A percentile compares a stretch with the other conserved stretches of the same genome.
phyloP scores from a whole-genome alignment of 2,329 filamentous ascomycete genomes.

The Paecilomyces variotii region DNA sequence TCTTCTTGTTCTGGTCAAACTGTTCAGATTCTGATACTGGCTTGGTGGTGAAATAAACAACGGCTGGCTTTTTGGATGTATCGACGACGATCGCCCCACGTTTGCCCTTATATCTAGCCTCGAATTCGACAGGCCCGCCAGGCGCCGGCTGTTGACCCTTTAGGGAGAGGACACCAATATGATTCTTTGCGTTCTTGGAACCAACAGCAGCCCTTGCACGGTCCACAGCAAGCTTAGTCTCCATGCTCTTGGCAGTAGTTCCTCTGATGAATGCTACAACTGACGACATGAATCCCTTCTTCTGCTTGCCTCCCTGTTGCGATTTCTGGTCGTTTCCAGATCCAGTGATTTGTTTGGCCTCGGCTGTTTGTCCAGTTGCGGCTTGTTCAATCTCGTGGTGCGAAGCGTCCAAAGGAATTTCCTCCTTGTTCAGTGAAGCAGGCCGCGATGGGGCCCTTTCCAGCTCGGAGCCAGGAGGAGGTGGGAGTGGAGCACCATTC shows the following conservation, averaged over 20 bases:
- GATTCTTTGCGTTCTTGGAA: slow-evolving; percentile 56
- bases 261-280: slow-evolving; percentile 61
- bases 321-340: too few species aligned
- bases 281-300: slow-evolving; percentile 37
- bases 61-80: slow-evolving; percentile 25
- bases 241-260: slow-evolving; percentile 63
- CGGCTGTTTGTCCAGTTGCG: slow-evolving; percentile 26
- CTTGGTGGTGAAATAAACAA: slow-evolving; percentile 56
- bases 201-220: slow-evolving; percentile 58
- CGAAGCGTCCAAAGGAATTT: slow-evolving; percentile 53
- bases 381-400: slow-evolving; percentile 60
- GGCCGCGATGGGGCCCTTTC: slow-evolving; percentile 43
- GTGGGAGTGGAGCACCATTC: slow-evolving; percentile 70
- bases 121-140: slow-evolving; percentile 69
- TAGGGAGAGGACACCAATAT: slow-evolving; percentile 60
- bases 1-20: slow-evolving; percentile 41
- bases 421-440: slow-evolving; percentile 45
- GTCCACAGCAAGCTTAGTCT: slow-evolving; percentile 64
- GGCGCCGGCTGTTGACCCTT: slow-evolving; percentile 33
- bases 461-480: slow-evolving; percentile 40
- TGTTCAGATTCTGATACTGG: slow-evolving; percentile 18
- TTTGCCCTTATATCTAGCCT: slow-evolving; percentile 60
- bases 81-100: slow-evolving; percentile 64
- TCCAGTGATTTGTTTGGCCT: neutral
- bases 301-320: neutral